A percentile compares a stretch with the other conserved stretches of the same genome.
Evolutionary conservation across 345 rosid genomes (phyloP).

Genomic region (Linum trigynum): DNA sequence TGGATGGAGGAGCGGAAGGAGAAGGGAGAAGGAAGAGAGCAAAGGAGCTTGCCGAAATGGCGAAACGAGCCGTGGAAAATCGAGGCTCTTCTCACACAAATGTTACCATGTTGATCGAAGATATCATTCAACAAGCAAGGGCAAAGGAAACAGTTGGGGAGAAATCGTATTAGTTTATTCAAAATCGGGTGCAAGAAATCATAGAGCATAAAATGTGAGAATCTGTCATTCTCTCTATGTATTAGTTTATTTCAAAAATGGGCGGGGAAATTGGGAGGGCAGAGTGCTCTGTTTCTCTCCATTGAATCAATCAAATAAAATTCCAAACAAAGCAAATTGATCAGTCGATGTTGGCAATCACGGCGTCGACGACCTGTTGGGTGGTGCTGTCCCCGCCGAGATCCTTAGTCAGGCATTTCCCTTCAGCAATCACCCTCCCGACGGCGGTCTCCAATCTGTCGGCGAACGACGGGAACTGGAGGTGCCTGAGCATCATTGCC

Average conservation of each 20-base stretch:
- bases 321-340: neutral
- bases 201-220: neutral
- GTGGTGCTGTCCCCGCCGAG: constrained; percentile 8
- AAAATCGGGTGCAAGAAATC: neutral
- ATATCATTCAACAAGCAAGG: constrained; percentile 8
- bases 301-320: no score
- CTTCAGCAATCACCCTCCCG: neutral
- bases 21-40: constrained; percentile 25
- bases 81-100: constrained; percentile 26
- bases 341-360: constrained; percentile 1
- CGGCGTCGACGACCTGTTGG: constrained; percentile 9
- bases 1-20: constrained; percentile 21
- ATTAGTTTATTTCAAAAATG: neutral
- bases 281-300: no score
- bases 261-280: neutral
- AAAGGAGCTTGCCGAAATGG: constrained; percentile 9
- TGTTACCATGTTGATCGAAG: constrained; percentile 18
- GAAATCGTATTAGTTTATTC: neutral
- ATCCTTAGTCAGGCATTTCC: constrained; percentile 6
- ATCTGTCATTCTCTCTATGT: neutral
- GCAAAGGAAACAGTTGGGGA: neutral
- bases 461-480: constrained; percentile 11
- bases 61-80: constrained; percentile 21
- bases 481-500: constrained; percentile 8
- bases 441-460: constrained; percentile 10